Evolutionary conservation across 2,329 filamentous ascomycete genomes (phyloP).

Genomic region (Pyricularia sp.): DNA sequence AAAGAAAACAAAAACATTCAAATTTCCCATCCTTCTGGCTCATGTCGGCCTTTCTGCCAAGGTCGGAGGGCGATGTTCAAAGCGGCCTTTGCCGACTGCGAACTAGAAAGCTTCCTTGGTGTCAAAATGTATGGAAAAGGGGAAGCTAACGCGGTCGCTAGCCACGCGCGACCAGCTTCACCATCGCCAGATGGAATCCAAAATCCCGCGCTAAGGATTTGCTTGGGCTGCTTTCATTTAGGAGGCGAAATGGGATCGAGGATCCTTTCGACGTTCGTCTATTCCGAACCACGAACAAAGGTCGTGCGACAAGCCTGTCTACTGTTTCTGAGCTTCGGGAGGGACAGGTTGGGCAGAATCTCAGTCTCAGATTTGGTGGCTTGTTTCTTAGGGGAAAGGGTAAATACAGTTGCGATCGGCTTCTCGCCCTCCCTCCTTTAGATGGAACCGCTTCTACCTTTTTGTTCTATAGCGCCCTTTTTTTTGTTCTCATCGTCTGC

Average conservation of each 20-base stretch:
- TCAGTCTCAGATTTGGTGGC: neutral
- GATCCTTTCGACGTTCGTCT: neutral
- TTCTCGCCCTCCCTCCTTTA: neutral
- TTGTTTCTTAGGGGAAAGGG: neutral
- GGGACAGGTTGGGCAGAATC: neutral
- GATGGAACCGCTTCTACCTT: neutral
- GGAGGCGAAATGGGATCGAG: neutral
- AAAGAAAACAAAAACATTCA: too few relatives aligned
- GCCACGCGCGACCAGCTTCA: neutral
- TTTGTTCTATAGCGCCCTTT: neutral
- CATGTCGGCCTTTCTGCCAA: neutral
- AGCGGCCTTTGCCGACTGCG: neutral
- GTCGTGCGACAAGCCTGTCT: neutral
- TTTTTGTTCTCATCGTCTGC: neutral
- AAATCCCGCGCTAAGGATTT: neutral
- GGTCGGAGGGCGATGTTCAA: neutral
- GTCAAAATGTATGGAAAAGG: neutral
- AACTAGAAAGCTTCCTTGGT: neutral
- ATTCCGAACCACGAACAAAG: neutral
- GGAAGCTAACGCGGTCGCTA: neutral
- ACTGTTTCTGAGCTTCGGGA: neutral
- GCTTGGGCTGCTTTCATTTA: neutral
- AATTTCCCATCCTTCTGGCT: too few relatives aligned
- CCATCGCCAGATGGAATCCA: neutral
- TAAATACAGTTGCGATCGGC: neutral